Conservation (phyloP, 257 asterid genomes). For the Forsythia suspensa region DNA sequence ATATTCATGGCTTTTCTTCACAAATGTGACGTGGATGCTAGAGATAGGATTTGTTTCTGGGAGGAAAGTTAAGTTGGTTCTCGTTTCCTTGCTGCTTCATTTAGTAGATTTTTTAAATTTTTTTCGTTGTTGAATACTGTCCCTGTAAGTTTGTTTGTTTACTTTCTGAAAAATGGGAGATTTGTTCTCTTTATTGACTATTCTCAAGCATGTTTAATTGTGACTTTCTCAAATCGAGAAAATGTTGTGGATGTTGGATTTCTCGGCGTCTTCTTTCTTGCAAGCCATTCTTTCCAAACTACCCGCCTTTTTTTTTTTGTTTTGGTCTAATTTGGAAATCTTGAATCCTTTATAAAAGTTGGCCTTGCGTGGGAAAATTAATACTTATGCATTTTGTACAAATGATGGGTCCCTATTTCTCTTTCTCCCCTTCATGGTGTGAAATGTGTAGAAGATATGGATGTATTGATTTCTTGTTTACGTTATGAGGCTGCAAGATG, state of each 20-base stretch:
- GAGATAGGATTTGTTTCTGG: background rate
- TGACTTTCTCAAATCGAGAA: background rate
- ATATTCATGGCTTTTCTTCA: background rate
- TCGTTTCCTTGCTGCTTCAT: background rate
- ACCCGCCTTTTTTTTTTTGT: background rate
- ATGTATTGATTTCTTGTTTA: too few relatives aligned
- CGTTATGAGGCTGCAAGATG: too few relatives aligned
- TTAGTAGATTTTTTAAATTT: background rate
- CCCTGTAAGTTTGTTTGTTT: background rate
- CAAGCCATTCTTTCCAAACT: background rate
- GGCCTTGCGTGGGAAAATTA: background rate
- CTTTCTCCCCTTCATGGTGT: too few relatives aligned
- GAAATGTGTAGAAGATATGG: too few relatives aligned
- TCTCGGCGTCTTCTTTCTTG: background rate
- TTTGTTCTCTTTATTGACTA: background rate
- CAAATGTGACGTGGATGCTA: background rate
- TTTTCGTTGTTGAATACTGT: background rate
- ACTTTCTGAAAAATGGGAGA: background rate
- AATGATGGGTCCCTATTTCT: too few relatives aligned
- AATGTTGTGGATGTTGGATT: background rate
- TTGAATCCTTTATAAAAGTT: background rate
- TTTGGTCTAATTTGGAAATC: background rate
- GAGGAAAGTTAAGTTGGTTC: background rate
- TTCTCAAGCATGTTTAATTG: background rate
- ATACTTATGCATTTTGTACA: background rate